Percentiles rank a stretch among this genome's conserved stretches.
Conservation (phyloP, 305 asterid genomes). For the Stenogyne calaminthoides region DNA sequence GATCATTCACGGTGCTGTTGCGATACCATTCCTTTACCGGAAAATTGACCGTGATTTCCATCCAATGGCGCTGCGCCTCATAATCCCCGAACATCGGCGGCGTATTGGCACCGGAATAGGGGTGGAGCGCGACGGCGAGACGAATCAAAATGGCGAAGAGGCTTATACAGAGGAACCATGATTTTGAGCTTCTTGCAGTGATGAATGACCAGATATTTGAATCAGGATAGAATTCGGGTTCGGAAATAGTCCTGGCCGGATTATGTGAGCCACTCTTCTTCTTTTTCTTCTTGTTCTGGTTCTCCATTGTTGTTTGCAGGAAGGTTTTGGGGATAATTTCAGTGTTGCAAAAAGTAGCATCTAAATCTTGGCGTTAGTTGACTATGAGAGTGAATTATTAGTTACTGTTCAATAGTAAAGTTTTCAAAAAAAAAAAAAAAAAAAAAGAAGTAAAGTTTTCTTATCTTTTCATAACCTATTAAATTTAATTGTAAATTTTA, state of each 20-base stretch:
- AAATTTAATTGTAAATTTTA: no score
- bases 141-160: slow-evolving; percentile 83
- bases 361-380: background rate
- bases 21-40: slow-evolving; percentile 85
- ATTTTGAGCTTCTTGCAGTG: slow-evolving; percentile 42
- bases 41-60: slow-evolving; percentile 87
- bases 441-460: no score
- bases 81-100: slow-evolving; percentile 91
- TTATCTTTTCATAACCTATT: background rate
- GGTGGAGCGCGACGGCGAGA: slow-evolving; percentile 72
- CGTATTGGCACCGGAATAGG: slow-evolving; percentile 84
- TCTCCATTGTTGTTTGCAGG: slow-evolving; percentile 38
- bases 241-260: slow-evolving; percentile 25
- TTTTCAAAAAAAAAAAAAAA: no score
- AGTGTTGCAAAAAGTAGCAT: background rate
- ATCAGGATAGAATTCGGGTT: slow-evolving; percentile 34
- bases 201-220: slow-evolving; percentile 53
- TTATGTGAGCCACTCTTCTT: slow-evolving; percentile 37
- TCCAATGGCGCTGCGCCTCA: slow-evolving; percentile 99
- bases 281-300: slow-evolving; percentile 32
- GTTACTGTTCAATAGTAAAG: background rate
- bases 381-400: background rate
- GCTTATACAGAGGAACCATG: slow-evolving; percentile 64
- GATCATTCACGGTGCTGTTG: slow-evolving; percentile 73
- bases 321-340: slow-evolving; percentile 7